Base-by-base conservation (phyloP, 2,329 filamentous ascomycete species). In the Paecilomyces niveus region DNA sequence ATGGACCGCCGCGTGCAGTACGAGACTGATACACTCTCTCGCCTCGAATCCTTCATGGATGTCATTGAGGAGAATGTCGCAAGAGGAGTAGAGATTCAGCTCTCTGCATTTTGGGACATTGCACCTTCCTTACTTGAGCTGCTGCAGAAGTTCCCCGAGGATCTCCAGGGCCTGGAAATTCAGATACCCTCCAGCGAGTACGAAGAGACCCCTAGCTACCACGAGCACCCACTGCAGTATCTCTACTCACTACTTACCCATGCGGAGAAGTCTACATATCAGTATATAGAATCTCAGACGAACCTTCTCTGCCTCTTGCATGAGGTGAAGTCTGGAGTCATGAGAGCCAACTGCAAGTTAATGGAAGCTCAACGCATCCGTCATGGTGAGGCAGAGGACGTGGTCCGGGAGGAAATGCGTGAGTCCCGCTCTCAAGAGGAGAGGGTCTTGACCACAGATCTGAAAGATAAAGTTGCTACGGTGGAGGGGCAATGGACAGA, bases 21-120 rank as follows among this genome's bases (percentile, higher is more conserved):
- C 64, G 86, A 91, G 59, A 83, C 85, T 56, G 89, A 92, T 63
- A 84, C 87, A 0, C 78, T 92, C 32, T 82, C 85, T 63, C 86
- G 94, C 11, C 86, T 88, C 21, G 84, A 90, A 64, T 86, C 88
- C 22, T 92, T 97, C 70, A 82, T 90, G 64, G 81, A 83, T 53
- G 85, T 94, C 6, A 85, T 97, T 31, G 91, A 96, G 70, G 83
- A 87, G 65, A 94, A 94, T 57, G 92, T 96, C 22, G 86, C 87
- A 21, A 86, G 90, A 9, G 94, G 93, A 15, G 91, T 97, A 10
- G 92, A 97, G 71, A 85, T 91, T 57, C 94, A 97, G 74, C 83
- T 97, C 2, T 92, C 89, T 9, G 92, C 93, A 0, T 99, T 97
- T 72, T 99, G 94, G 94, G 94, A 99, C 70, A 96, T 97, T 67